phyloP scores from a whole-genome alignment of 2,329 filamentous ascomycete genomes.

The Pyrenophora seminiperda region DNA sequence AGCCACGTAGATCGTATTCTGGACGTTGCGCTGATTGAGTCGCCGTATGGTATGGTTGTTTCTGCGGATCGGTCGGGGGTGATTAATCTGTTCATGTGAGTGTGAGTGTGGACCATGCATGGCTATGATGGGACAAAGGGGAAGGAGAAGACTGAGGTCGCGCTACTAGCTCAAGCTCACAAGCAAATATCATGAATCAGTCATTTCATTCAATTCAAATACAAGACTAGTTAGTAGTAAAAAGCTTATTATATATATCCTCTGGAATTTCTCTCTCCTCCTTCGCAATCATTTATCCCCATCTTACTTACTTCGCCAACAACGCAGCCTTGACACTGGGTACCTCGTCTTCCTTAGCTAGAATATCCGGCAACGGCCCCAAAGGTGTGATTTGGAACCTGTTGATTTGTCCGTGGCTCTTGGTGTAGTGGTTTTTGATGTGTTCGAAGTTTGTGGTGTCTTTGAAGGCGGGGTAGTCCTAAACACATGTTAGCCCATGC shows the following conservation, averaged over 20 bases:
- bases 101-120: too few relatives aligned
- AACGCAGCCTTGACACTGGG: constrained; percentile 54
- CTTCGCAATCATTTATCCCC: too few relatives aligned
- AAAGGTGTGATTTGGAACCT: constrained; percentile 76
- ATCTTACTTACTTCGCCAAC: constrained; percentile 1
- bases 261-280: too few relatives aligned
- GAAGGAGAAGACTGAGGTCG: too few relatives aligned
- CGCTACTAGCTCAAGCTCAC: too few relatives aligned
- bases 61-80: constrained; percentile 88
- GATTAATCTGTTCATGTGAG: constrained; percentile 77
- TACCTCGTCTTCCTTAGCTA: constrained; percentile 80
- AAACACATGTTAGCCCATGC: not conserved
- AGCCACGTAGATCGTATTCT: constrained; percentile 86
- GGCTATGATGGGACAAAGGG: too few relatives aligned
- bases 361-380: constrained; percentile 81
- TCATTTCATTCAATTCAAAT: too few relatives aligned
- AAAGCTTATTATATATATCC: not conserved
- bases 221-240: too few relatives aligned
- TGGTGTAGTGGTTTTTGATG: constrained; percentile 82
- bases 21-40: constrained; percentile 86
- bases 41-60: constrained; percentile 89
- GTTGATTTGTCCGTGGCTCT: constrained; percentile 69
- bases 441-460: constrained; percentile 91
- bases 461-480: constrained; percentile 71
- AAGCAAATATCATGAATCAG: too few relatives aligned